These are phyloP conservation scores for Yarrowia keelungensis DNA, from an alignment of 805 yeast genomes.

Conservation along the genomic window DNA sequence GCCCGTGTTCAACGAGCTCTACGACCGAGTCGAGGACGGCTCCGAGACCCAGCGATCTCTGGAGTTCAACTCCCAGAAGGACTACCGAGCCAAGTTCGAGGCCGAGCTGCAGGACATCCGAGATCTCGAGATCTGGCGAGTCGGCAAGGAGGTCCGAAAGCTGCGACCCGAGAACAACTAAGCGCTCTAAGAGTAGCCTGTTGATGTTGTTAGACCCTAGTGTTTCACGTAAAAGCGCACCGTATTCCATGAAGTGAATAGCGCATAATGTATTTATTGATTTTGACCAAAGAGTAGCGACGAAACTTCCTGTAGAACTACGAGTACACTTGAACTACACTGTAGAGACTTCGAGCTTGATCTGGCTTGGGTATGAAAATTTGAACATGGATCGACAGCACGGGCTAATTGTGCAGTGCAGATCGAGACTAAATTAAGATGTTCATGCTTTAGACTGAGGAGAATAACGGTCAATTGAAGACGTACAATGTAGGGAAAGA, in stretches of 20 bases:
- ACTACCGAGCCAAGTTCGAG: conserved; percentile 97
- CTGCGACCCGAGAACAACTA: conserved; percentile 99
- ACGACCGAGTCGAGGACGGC: conserved; percentile 94
- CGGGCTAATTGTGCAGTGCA: too few relatives aligned
- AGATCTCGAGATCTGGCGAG: conserved; percentile 99
- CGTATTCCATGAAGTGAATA: conserved; percentile 39
- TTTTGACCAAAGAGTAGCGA: not conserved
- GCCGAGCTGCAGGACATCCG: conserved; percentile 91
- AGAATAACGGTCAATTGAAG: too few relatives aligned
- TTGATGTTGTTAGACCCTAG: too few relatives aligned
- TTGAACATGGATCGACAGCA: not conserved
- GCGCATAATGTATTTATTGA: conserved; percentile 38
- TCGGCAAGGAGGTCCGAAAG: conserved; percentile 99
- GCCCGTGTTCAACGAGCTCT: conserved; percentile 96
- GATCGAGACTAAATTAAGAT: too few relatives aligned
- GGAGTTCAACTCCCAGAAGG: conserved; percentile 97
- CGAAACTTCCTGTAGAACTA: too few relatives aligned
- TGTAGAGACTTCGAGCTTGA: too few relatives aligned
- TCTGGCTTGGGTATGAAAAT: too few relatives aligned
- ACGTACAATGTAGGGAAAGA: too few relatives aligned
- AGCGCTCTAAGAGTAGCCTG: not conserved
- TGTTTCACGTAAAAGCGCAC: conserved; percentile 22
- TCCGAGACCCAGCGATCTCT: conserved; percentile 97
- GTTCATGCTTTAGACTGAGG: too few relatives aligned
- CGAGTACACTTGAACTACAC: too few relatives aligned